phyloP scores from a whole-genome alignment of 345 rosid species.

The Angophora floribunda region DNA sequence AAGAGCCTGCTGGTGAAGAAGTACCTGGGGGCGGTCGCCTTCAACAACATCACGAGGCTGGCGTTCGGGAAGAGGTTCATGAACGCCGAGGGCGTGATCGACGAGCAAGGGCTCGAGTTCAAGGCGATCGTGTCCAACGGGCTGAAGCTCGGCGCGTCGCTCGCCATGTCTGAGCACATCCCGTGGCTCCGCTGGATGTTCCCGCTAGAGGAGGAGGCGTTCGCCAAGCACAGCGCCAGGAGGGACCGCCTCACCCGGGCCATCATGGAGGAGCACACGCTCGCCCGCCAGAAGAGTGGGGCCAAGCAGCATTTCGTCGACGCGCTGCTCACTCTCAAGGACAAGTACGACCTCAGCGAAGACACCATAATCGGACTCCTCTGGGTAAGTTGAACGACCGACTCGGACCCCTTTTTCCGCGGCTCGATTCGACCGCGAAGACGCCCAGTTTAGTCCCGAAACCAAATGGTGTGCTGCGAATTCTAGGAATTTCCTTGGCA shows the following conservation, averaged over 20 bases:
- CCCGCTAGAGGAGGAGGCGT: conserved; percentile 68
- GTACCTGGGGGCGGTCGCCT: conserved; percentile 77
- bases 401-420: background rate
- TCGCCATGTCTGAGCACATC: conserved; percentile 77
- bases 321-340: conserved; percentile 71
- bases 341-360: conserved; percentile 85
- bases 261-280: conserved; percentile 89
- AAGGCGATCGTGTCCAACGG: conserved; percentile 76
- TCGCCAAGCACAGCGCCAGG: conserved; percentile 64
- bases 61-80: conserved; percentile 86
- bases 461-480: background rate
- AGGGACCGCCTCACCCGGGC: conserved; percentile 66
- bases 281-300: conserved; percentile 51
- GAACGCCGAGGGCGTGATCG: conserved; percentile 60
- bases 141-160: conserved; percentile 63
- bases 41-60: conserved; percentile 89
- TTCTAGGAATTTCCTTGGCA: background rate
- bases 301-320: conserved; percentile 63
- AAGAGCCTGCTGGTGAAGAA: conserved; percentile 49
- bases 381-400: conserved; percentile 36
- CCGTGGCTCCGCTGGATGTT: conserved; percentile 97
- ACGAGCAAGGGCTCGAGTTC: conserved; percentile 82
- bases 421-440: no score
- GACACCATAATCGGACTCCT: conserved; percentile 89
- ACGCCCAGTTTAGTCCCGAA: background rate